Base-by-base conservation (phyloP, 768 basidiomycete genomes). In the Amanita thiersii region DNA sequence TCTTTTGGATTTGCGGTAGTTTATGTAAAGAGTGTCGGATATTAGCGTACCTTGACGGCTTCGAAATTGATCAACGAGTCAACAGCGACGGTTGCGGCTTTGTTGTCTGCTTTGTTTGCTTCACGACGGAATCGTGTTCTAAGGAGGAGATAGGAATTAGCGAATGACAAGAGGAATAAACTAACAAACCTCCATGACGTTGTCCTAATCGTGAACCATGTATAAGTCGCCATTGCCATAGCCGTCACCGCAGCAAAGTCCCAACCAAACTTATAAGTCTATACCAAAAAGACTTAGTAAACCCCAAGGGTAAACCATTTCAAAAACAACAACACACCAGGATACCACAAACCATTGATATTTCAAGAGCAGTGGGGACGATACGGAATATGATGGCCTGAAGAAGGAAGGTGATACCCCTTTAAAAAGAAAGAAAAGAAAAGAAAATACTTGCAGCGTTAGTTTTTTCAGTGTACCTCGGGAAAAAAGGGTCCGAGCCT, bases 211-310 rank as follows among this genome's bases (percentile, higher is more conserved):
- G 96, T 99, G 57, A 94, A 99, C 92, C 92, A 97, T 0, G 91
- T 87, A 57, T 99, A 99, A 3, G 85, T 77, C 2, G 73, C 85
- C 71, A 99, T 79, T 0, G 94, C 88, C 1, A 75, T 60, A 1
- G 78, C 71, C 0, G 93, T 97, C 33, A 98, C 79, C 2, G 86
- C 89, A 3, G 96, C 94, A 60, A 93, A 99, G 57, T 96, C 84
- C 84, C 86, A 91, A 6, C 96, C 96, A 54, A 96, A 99, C 56
- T 97, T 94, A 54, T 88, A 98, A 1, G 90, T 93, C 92, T 96
- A 39, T 28, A 37, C 24, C 32, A 25, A n/a, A 37, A n/a, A 33
- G 23, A 15, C 20, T n/a, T n/a, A n/a, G n/a, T n/a, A n/a, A 34
- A 49, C 18, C 7, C 9, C 26, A 26, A 14, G 9, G 17, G 19